phyloP scores from a whole-genome alignment of 768 basidiomycete genomes.

The Lactarius hatsudake region DNA sequence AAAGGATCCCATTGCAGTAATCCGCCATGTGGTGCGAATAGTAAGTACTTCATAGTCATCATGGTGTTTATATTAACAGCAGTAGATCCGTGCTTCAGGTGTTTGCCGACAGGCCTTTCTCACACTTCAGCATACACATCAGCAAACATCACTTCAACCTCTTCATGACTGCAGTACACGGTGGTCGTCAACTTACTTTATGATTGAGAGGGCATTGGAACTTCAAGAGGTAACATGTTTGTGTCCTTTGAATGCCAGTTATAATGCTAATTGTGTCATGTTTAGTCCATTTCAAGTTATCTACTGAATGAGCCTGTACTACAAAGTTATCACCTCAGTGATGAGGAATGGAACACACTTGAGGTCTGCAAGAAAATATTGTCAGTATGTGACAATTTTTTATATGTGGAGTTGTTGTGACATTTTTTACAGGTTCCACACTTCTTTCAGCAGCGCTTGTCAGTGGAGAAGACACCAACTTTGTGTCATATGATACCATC shows the following conservation, averaged over 20 bases:
- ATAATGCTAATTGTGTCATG: background rate
- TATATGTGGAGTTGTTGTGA: too few species aligned
- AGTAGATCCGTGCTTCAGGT: background rate
- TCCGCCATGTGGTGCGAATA: too few species aligned
- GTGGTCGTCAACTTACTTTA: conserved; percentile 31
- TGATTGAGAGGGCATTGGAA: conserved; percentile 30
- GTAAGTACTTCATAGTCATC: too few species aligned
- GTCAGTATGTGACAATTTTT: too few species aligned
- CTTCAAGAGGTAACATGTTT: background rate
- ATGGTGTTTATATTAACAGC: background rate
- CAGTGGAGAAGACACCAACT: conserved; percentile 2
- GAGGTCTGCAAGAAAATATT: too few species aligned
- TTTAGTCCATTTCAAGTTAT: too few species aligned
- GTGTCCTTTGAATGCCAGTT: background rate
- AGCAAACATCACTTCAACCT: conserved; percentile 3
- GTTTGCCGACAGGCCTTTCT: background rate
- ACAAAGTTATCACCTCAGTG: too few species aligned
- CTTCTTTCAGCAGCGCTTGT: conserved; percentile 11
- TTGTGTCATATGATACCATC: conserved; percentile 1
- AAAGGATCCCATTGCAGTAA: background rate
- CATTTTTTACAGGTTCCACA: conserved; percentile 5
- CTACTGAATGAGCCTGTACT: too few species aligned
- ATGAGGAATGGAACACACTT: too few species aligned
- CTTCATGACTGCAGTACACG: conserved; percentile 29
- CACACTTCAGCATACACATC: background rate